phyloP scores from a whole-genome alignment of 192 early-diverging fungal genomes.

The Radiomyces spectabilis region DNA sequence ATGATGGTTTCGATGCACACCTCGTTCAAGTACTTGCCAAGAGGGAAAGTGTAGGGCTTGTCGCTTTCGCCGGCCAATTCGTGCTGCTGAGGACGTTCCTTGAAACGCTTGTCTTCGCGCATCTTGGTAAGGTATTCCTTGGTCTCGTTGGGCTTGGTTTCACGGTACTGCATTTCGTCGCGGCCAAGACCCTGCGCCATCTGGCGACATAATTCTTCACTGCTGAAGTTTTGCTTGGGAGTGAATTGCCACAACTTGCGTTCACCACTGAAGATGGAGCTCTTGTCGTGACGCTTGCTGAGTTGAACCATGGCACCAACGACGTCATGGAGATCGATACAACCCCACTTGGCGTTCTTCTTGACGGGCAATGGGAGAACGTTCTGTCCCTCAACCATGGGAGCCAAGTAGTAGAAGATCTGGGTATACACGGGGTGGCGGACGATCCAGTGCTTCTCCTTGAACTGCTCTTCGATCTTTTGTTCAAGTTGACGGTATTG shows the following conservation, averaged over 20 bases:
- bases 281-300: neutral
- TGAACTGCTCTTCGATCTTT: neutral
- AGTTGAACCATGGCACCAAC: constrained; percentile 4
- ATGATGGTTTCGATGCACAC: constrained; percentile 10
- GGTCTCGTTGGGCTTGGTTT: neutral
- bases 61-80: neutral
- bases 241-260: constrained; percentile 4
- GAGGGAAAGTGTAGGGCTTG: constrained; percentile 9
- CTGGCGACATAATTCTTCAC: neutral
- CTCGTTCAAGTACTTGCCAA: constrained; percentile 14
- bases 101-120: constrained; percentile 11
- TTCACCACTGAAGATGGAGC: neutral
- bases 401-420: constrained; percentile 15
- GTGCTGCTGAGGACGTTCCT: neutral
- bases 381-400: constrained; percentile 2
- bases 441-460: constrained; percentile 2
- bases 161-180: neutral
- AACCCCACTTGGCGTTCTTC: constrained; percentile 9
- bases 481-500: constrained; percentile 12
- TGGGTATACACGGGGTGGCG: constrained; percentile 9
- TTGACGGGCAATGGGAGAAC: constrained; percentile 9
- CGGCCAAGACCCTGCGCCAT: constrained; percentile 3
- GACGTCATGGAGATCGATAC: constrained; percentile 14
- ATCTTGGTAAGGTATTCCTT: neutral
- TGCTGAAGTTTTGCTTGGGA: neutral